Conservation (phyloP, 192 early-diverging fungal genomes). For the Backusella macrospora region DNA sequence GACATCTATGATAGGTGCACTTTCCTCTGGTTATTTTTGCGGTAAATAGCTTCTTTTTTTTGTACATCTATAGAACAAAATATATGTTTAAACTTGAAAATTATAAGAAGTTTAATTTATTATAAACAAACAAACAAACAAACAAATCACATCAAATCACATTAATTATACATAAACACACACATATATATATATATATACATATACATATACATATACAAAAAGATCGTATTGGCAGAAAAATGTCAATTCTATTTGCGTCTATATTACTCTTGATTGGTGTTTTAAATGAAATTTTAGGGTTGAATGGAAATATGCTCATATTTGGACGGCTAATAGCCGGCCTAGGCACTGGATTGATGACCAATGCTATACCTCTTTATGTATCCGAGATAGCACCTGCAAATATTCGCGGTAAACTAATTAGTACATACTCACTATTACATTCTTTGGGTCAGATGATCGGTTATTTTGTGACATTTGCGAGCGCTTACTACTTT, state of each 20-base stretch:
- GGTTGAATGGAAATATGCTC: conserved; percentile 38
- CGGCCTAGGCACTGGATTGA: conserved; percentile 43
- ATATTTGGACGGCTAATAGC: conserved; percentile 54
- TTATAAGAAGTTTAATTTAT: not conserved
- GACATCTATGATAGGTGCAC: conserved; percentile 27
- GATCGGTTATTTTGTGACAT: conserved; percentile 60
- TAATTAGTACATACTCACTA: conserved; percentile 83
- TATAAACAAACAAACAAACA: conserved; percentile 3
- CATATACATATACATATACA: not conserved
- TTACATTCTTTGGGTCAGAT: conserved; percentile 85
- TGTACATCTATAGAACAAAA: not conserved
- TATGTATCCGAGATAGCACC: conserved; percentile 70
- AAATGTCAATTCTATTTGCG: conserved; percentile 58
- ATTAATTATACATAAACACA: no score
- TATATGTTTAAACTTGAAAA: not conserved
- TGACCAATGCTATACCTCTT: conserved; percentile 39
- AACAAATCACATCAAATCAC: no score
- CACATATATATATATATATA: not conserved
- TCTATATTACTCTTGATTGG: conserved; percentile 65
- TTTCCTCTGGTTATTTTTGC: conserved; percentile 15
- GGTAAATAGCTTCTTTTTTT: conserved; percentile 3
- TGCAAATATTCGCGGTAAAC: conserved; percentile 81
- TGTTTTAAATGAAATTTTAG: conserved; percentile 42
- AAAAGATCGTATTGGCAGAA: conserved; percentile 60
- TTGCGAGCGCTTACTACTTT: conserved; percentile 34